These are phyloP conservation scores for Limnomonas spitsbergensis DNA, from an alignment of 139 green algal species.

Conservation along the genomic window DNA sequence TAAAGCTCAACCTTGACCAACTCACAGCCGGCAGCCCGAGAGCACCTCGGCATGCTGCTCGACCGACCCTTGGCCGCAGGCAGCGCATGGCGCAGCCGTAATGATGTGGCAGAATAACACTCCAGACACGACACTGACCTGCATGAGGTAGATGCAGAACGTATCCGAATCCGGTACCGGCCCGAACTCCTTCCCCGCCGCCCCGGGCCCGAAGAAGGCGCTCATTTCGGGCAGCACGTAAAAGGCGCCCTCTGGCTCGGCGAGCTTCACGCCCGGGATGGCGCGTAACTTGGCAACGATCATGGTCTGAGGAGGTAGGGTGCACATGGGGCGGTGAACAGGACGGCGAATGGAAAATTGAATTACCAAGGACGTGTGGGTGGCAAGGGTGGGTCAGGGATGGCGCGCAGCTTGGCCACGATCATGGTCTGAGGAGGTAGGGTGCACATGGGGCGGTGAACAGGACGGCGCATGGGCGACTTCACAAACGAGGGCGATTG, in stretches of 20 bases:
- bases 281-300: conserved; percentile 61
- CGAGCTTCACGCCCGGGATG: conserved; percentile 75
- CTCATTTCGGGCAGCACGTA: conserved; percentile 91
- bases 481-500: no score
- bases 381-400: conserved; percentile 47
- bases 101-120: no score
- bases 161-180: conserved; percentile 73
- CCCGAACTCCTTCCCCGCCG: conserved; percentile 65
- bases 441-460: no score
- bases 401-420: conserved; percentile 57
- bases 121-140: no score
- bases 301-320: conserved; percentile 61
- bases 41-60: no score
- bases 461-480: background rate
- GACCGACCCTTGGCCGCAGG: no score
- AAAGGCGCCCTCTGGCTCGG: conserved; percentile 81
- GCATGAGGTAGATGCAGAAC: conserved; percentile 80
- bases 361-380: background rate
- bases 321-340: no score
- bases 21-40: no score
- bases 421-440: conserved; percentile 69
- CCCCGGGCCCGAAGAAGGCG: conserved; percentile 69
- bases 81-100: no score
- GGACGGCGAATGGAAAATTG: background rate
- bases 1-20: no score